Conservation (phyloP, 768 basidiomycete species). For the Amanita pallidorosea region DNA sequence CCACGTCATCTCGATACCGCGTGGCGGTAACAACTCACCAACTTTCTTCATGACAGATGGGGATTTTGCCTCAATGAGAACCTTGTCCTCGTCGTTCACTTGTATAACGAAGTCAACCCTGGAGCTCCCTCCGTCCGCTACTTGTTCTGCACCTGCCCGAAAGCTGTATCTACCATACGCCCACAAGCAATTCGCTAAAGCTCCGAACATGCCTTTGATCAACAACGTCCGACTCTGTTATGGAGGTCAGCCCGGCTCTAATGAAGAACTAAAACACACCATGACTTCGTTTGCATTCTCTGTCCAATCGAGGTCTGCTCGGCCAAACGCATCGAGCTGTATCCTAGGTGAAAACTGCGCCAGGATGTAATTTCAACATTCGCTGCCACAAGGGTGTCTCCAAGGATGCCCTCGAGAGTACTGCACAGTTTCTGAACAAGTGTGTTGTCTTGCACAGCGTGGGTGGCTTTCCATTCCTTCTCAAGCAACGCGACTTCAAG, state of each 20-base stretch:
- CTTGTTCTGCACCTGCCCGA: constrained; percentile 2
- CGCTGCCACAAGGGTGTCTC: constrained; percentile 8
- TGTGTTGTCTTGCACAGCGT: neutral
- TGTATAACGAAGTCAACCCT: constrained; percentile 9
- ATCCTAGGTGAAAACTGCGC: constrained; percentile 9
- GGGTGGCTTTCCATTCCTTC: neutral
- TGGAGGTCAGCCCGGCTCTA: constrained; percentile 7
- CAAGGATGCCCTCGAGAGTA: constrained; percentile 9
- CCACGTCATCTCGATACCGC: constrained; percentile 10
- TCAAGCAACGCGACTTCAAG: constrained; percentile 8
- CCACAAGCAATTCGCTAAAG: constrained; percentile 7
- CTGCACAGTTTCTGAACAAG: constrained; percentile 9
- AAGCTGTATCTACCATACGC: neutral
- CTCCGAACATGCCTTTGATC: constrained; percentile 1
- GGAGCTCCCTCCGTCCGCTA: constrained; percentile 8
- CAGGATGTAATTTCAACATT: constrained; percentile 7
- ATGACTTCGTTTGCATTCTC: constrained; percentile 7
- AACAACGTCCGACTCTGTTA: constrained; percentile 4
- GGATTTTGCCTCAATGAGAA: constrained; percentile 11
- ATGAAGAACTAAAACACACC: constrained; percentile 5
- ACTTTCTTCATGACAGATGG: constrained; percentile 9
- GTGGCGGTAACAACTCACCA: constrained; percentile 5
- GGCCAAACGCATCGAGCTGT: neutral
- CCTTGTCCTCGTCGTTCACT: constrained; percentile 8
- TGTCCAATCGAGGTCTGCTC: constrained; percentile 7